A percentile compares a stretch with the other conserved stretches of the same genome.
These are phyloP conservation scores for Leptographium radiaticola DNA, from an alignment of 2,329 filamentous ascomycete species.

Conservation along the genomic window DNA sequence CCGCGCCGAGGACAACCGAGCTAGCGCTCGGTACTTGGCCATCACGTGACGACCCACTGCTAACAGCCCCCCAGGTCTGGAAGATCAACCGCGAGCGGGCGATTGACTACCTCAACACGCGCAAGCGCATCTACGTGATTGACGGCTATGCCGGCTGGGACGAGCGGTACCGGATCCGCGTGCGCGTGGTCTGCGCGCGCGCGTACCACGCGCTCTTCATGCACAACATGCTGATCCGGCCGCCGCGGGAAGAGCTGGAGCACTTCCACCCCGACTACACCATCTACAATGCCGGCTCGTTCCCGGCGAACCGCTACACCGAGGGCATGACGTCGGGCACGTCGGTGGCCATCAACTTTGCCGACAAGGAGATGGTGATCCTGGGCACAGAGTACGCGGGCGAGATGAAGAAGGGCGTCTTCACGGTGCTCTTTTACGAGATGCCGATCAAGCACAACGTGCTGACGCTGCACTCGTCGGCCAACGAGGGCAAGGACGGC, in stretches of 20 bases:
- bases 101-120: slow-evolving; percentile 97
- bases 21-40: not conserved
- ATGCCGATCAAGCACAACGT: slow-evolving; percentile 99
- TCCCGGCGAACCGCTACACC: slow-evolving; percentile 97
- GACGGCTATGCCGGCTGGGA: slow-evolving; percentile 98
- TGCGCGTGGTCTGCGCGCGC: slow-evolving; percentile 94
- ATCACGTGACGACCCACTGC: slow-evolving; percentile 3
- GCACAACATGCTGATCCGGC: slow-evolving; percentile 99
- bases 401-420: slow-evolving; percentile 96
- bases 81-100: slow-evolving; percentile 98
- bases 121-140: slow-evolving; percentile 96
- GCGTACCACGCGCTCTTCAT: slow-evolving; percentile 99
- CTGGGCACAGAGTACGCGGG: slow-evolving; percentile 97
- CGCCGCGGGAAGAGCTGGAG: slow-evolving; percentile 79
- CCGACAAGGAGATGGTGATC: slow-evolving; percentile 99
- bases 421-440: slow-evolving; percentile 99
- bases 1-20: slow-evolving; percentile 9
- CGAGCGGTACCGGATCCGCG: slow-evolving; percentile 92
- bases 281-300: slow-evolving; percentile 98
- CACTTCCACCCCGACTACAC: slow-evolving; percentile 98
- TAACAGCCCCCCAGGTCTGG: slow-evolving; percentile 62
- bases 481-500: slow-evolving; percentile 87
- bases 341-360: slow-evolving; percentile 97
- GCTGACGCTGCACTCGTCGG: slow-evolving; percentile 93
- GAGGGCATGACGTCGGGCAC: slow-evolving; percentile 98